Percentiles rank a stretch among this genome's conserved stretches.
These are phyloP conservation scores for Hibiscus trionum DNA, from an alignment of 345 rosid genomes.

Conservation along the genomic window DNA sequence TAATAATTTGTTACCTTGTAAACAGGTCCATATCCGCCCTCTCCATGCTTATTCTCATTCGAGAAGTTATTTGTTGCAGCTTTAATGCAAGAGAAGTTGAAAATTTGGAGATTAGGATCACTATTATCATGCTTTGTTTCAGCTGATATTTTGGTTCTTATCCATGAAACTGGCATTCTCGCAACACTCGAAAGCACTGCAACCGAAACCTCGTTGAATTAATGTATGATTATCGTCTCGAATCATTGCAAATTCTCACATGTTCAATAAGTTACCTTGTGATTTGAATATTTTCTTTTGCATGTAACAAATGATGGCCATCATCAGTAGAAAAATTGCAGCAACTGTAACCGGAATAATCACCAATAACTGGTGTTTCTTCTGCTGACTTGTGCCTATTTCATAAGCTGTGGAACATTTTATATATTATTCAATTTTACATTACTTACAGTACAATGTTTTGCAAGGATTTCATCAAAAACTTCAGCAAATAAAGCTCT, in stretches of 20 bases:
- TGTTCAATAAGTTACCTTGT: neutral
- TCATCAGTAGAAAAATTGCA: neutral
- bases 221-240: neutral
- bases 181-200: neutral
- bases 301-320: neutral
- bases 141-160: neutral
- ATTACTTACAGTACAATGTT: neutral
- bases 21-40: conserved; percentile 20
- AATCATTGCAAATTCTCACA: neutral
- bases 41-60: conserved; percentile 15
- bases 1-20: neutral
- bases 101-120: neutral
- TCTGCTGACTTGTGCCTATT: neutral
- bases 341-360: neutral
- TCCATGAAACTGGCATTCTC: neutral
- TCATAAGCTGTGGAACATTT: neutral
- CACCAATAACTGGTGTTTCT: neutral
- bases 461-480: neutral
- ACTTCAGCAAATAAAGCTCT: neutral
- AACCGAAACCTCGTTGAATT: neutral
- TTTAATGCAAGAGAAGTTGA: neutral
- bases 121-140: neutral
- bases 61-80: conserved; percentile 14
- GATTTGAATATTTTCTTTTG: neutral
- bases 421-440: neutral